Percentiles rank a stretch among this genome's conserved stretches.
Evolutionary conservation across 768 basidiomycete genomes (phyloP).

Genomic region (Boletus sp.): DNA sequence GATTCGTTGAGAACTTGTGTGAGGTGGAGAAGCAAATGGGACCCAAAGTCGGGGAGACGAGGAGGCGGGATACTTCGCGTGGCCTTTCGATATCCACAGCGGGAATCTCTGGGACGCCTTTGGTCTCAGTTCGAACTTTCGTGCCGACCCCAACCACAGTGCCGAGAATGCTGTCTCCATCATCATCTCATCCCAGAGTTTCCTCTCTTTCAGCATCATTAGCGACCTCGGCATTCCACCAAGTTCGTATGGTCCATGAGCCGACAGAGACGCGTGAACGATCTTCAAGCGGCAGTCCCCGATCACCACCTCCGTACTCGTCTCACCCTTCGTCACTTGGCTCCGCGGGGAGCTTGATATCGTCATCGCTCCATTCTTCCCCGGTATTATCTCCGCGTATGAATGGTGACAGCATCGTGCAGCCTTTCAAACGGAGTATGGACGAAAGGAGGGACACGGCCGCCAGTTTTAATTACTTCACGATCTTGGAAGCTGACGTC

Average conservation of each 20-base stretch:
- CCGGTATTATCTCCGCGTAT: slow-evolving; percentile 20
- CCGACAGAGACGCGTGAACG: slow-evolving; percentile 13
- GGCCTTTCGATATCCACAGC: slow-evolving; percentile 18
- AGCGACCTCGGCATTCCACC: slow-evolving; percentile 55
- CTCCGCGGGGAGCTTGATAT: slow-evolving; percentile 21
- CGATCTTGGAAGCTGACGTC: slow-evolving; percentile 43
- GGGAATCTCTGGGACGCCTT: slow-evolving; percentile 33
- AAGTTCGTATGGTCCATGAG: slow-evolving; percentile 39
- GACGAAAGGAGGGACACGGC: slow-evolving; percentile 44
- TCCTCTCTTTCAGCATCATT: slow-evolving; percentile 76
- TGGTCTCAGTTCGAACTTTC: slow-evolving; percentile 52
- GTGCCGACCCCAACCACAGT: slow-evolving; percentile 43
- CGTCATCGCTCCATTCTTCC: slow-evolving; percentile 21
- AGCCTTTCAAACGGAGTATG: slow-evolving; percentile 47
- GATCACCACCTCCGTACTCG: slow-evolving; percentile 36
- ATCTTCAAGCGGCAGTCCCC: slow-evolving; percentile 19
- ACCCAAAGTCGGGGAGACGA: slow-evolving; percentile 13
- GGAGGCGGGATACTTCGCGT: slow-evolving; percentile 20
- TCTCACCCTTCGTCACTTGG: slow-evolving; percentile 35
- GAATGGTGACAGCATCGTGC: slow-evolving; percentile 27
- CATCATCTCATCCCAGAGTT: slow-evolving; percentile 40
- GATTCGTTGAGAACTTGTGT: slow-evolving; percentile 48
- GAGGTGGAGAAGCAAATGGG: slow-evolving; percentile 42
- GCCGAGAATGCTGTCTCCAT: slow-evolving; percentile 37
- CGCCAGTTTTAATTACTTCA: slow-evolving; percentile 47